Evolutionary conservation across 305 asterid species (phyloP), one percentile per base, ranked within the genome.

Genomic region (Fraxinus ornus): DNA sequence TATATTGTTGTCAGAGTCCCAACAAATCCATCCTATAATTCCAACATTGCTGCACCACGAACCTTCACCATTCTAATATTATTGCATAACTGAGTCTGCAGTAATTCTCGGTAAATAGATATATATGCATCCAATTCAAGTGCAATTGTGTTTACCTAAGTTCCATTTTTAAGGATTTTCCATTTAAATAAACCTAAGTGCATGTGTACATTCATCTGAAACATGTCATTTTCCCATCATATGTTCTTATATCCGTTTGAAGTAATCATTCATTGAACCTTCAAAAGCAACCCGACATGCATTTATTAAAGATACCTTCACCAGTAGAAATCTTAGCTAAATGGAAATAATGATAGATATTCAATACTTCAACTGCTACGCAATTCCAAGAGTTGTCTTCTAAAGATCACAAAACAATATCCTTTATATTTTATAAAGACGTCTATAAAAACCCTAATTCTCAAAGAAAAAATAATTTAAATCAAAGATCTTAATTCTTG

Each of bases 1-100:
- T 39, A 74, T 21, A 81, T 80, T 49, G 78, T 83, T 79, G 78
- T 77, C 86, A 52, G 64, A 52, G 64, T 76, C 81, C 78, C 83
- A 49, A 76, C 47, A 62, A 81, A 57, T 77, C 75, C 78, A 74
- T 24, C 84, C 82, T 30, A 36, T 60, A 81, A 82, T 74, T 75
- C 75, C 75, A 10, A 68, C 41, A 35, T 64, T 60, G 71, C 74
- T 49, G 75, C 82, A 83, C 21, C 72, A 47, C 26, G 75, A 66
- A 64, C 66, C 79, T 49, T 49, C 60, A 15, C 3, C 60, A 49
- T 49, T 49, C 0, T 17, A 49, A 49, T 49, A 15, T 49, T 15
- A 15, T 49, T 49, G 60, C 60, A 12, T 49, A 49, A 15, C 60
- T 15, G 21, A 49, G 60, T 72, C 74, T 19, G 39, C 68, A 28